phyloP scores from a whole-genome alignment of 2,329 filamentous ascomycete species.

The Fusarium scirpi region DNA sequence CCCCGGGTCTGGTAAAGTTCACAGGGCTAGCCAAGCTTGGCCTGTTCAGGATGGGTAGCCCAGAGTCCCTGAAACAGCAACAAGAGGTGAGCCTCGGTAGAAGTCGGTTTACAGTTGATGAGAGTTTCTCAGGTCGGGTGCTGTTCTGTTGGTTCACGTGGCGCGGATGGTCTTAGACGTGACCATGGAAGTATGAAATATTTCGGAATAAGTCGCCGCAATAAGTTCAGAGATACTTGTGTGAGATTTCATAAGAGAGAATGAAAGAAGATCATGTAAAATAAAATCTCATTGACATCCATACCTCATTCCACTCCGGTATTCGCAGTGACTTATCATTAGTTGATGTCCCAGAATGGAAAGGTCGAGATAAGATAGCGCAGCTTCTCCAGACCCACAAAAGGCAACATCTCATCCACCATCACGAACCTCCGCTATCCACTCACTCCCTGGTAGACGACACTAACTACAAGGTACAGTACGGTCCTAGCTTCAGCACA shows the following conservation, averaged over 20 bases:
- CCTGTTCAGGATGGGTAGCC: slow-evolving; percentile 3
- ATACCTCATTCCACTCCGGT: slow-evolving; percentile 18
- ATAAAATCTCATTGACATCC: slow-evolving; percentile 6
- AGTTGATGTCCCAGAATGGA: slow-evolving; percentile 21
- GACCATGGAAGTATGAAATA: slow-evolving; percentile 26
- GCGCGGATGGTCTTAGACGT: slow-evolving; percentile 18
- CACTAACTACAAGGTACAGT: slow-evolving; percentile 5
- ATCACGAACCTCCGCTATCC: slow-evolving; percentile 7
- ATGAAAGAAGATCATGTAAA: neutral
- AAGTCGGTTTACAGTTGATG: slow-evolving; percentile 24
- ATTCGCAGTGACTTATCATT: slow-evolving; percentile 11
- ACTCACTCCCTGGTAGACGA: neutral
- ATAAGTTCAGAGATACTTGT: neutral
- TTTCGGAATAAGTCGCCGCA: slow-evolving; percentile 24
- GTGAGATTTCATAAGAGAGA: neutral
- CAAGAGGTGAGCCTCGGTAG: slow-evolving; percentile 23
- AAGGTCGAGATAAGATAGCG: slow-evolving; percentile 38
- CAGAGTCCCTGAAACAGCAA: slow-evolving; percentile 12
- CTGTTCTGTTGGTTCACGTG: slow-evolving; percentile 39
- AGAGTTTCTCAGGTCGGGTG: slow-evolving; percentile 24
- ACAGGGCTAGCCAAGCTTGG: slow-evolving; percentile 16
- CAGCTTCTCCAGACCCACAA: slow-evolving; percentile 15
- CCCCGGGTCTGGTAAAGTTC: slow-evolving; percentile 20
- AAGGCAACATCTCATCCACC: slow-evolving; percentile 2
- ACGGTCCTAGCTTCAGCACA: slow-evolving; percentile 3